A percentile compares a stretch with the other conserved stretches of the same genome.
phyloP scores from a whole-genome alignment of 1,139 yeast genomes.

The Yamadazyma spencermartinsiae region DNA sequence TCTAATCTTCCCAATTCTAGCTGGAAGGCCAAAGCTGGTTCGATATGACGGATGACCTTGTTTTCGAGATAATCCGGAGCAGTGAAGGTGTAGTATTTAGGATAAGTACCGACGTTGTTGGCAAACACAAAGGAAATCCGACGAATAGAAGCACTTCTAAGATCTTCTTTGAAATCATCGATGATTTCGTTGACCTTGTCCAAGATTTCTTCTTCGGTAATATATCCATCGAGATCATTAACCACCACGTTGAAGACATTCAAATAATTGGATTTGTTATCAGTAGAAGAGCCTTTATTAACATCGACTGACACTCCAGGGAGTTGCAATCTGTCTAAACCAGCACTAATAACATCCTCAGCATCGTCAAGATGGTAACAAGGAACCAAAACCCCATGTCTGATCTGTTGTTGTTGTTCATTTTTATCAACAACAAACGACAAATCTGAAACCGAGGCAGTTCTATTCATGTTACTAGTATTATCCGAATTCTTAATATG shows the following conservation, averaged over 20 bases:
- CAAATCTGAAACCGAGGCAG: conserved; percentile 89
- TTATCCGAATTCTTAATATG: conserved; percentile 37
- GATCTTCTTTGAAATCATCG: conserved; percentile 67
- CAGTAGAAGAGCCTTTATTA: conserved; percentile 33
- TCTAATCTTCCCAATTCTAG: conserved; percentile 91
- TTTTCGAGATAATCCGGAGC: conserved; percentile 84
- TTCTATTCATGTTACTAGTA: conserved; percentile 65
- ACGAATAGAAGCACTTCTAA: conserved; percentile 72
- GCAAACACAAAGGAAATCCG: conserved; percentile 92
- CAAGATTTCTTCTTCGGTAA: conserved; percentile 68
- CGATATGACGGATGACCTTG: conserved; percentile 93
- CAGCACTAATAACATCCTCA: conserved; percentile 77
- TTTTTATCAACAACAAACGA: conserved; percentile 75
- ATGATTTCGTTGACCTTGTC: conserved; percentile 63
- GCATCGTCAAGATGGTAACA: conserved; percentile 84
- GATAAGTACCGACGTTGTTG: conserved; percentile 80
- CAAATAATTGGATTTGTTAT: conserved; percentile 45
- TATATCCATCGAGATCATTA: conserved; percentile 71
- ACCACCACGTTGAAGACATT: conserved; percentile 84
- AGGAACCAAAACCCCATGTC: conserved; percentile 88
- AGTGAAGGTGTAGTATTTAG: conserved; percentile 92
- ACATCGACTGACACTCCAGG: conserved; percentile 31
- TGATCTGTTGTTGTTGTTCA: conserved; percentile 50
- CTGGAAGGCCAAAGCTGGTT: conserved; percentile 98
- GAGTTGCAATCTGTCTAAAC: conserved; percentile 68